phyloP scores from a whole-genome alignment of 306 rosid genomes.

The Astragalus glycyphyllos region DNA sequence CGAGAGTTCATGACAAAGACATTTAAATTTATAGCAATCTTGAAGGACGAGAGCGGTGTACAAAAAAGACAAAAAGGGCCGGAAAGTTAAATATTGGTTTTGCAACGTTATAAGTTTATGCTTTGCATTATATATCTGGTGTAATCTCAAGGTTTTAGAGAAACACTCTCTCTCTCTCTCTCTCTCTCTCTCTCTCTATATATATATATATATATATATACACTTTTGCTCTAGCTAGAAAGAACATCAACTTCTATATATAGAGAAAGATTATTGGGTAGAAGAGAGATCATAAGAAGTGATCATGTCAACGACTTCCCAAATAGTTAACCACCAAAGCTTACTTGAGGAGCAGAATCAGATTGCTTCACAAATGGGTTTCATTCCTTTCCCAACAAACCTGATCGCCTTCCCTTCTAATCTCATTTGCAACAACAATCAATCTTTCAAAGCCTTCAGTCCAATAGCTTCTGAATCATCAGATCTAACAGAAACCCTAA shows the following conservation, averaged over 20 bases:
- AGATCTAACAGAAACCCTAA: constrained; percentile 74
- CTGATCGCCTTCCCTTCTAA: constrained; percentile 55
- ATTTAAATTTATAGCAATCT: too few relatives aligned
- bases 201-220: not conserved
- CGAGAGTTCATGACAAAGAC: constrained; percentile 20
- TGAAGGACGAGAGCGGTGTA: too few relatives aligned
- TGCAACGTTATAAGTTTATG: constrained; percentile 28
- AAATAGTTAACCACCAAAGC: constrained; percentile 57
- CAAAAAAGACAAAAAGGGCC: too few relatives aligned
- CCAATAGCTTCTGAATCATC: constrained; percentile 52
- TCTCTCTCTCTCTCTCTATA: too few relatives aligned
- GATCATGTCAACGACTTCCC: constrained; percentile 60
- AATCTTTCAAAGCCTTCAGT: constrained; percentile 59
- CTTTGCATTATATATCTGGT: constrained; percentile 11
- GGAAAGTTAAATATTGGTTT: constrained; percentile 43
- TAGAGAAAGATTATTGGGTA: not conserved
- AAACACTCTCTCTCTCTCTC: too few relatives aligned
- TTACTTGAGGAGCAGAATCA: constrained; percentile 69
- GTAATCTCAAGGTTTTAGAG: constrained; percentile 16
- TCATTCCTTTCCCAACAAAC: constrained; percentile 67
- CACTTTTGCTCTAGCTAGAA: constrained; percentile 17
- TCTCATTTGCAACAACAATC: constrained; percentile 53
- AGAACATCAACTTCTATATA: constrained; percentile 27
- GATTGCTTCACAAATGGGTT: constrained; percentile 63
- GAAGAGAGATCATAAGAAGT: not conserved